Conservation (phyloP, 805 yeast genomes). For the Diddensiella santjacobensis region DNA sequence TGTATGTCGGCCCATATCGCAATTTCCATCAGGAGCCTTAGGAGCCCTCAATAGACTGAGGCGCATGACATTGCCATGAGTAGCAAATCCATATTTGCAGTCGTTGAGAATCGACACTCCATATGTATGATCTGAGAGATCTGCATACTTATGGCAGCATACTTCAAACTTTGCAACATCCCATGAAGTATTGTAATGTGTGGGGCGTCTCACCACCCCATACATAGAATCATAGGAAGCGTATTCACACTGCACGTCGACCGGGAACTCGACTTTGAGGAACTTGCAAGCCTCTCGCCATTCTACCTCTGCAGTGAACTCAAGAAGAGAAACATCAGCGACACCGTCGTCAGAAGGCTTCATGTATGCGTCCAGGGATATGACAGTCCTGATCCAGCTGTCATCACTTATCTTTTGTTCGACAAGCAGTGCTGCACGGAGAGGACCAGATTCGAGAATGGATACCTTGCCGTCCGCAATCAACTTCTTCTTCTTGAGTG, state of each 20-base stretch:
- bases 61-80: slow-evolving; percentile 86
- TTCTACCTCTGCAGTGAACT: slow-evolving; percentile 56
- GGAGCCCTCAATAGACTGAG: slow-evolving; percentile 83
- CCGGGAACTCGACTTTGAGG: slow-evolving; percentile 92
- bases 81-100: slow-evolving; percentile 85
- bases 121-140: slow-evolving; percentile 75
- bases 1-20: slow-evolving; percentile 89
- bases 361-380: slow-evolving; percentile 58
- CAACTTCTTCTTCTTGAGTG: slow-evolving; percentile 64
- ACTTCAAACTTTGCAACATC: slow-evolving; percentile 96
- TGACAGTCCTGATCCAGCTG: slow-evolving; percentile 60
- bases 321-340: slow-evolving; percentile 37
- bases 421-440: slow-evolving; percentile 60
- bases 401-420: slow-evolving; percentile 53
- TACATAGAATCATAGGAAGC: slow-evolving; percentile 93
- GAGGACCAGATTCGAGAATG: slow-evolving; percentile 48
- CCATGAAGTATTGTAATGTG: slow-evolving; percentile 93
- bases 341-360: slow-evolving; percentile 11
- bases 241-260: slow-evolving; percentile 65
- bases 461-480: slow-evolving; percentile 38
- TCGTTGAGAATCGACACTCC: slow-evolving; percentile 85
- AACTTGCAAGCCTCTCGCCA: slow-evolving; percentile 89
- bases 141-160: slow-evolving; percentile 90
- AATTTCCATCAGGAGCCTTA: slow-evolving; percentile 88
- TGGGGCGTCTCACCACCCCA: slow-evolving; percentile 86